Conservation (phyloP, 2,329 filamentous ascomycete genomes). For the Aureobasidium mangrovei region DNA sequence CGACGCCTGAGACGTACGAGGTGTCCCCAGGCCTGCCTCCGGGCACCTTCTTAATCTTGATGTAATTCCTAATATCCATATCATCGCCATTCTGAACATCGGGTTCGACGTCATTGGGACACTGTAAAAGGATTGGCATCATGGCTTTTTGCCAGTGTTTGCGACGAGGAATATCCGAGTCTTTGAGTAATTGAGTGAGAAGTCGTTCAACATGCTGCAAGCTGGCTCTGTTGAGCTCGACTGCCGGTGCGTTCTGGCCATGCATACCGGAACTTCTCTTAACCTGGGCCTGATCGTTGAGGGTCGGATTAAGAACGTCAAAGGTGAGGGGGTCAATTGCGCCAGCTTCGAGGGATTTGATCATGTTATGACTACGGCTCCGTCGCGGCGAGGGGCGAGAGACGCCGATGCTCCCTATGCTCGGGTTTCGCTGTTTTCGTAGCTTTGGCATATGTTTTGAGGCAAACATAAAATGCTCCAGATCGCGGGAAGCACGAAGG, state of each 20-base stretch:
- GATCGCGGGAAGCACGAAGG: slow-evolving; percentile 51
- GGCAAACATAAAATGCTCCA: slow-evolving; percentile 55
- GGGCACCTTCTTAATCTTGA: slow-evolving; percentile 94
- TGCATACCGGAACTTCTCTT: slow-evolving; percentile 76
- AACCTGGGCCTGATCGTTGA: slow-evolving; percentile 23
- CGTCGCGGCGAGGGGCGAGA: slow-evolving; percentile 61
- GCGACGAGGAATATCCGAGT: slow-evolving; percentile 63
- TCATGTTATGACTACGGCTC: slow-evolving; percentile 45
- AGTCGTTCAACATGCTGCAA: slow-evolving; percentile 80
- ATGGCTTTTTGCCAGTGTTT: slow-evolving; percentile 82
- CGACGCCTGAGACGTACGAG: slow-evolving; percentile 90
- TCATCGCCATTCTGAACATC: slow-evolving; percentile 85
- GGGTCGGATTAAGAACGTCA: neutral
- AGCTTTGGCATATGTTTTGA: slow-evolving; percentile 55
- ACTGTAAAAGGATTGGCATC: slow-evolving; percentile 79
- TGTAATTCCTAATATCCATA: slow-evolving; percentile 95
- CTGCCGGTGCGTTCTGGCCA: slow-evolving; percentile 61
- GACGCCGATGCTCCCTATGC: slow-evolving; percentile 68
- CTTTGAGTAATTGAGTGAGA: slow-evolving; percentile 71
- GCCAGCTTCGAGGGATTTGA: slow-evolving; percentile 34
- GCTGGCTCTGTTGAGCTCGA: slow-evolving; percentile 81
- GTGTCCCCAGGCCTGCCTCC: slow-evolving; percentile 86
- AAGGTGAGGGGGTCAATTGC: slow-evolving; percentile 14
- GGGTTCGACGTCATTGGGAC: slow-evolving; percentile 89
- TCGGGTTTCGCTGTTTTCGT: slow-evolving; percentile 69